Base-by-base conservation (phyloP, 768 basidiomycete species). In the Termitomyces sp. region DNA sequence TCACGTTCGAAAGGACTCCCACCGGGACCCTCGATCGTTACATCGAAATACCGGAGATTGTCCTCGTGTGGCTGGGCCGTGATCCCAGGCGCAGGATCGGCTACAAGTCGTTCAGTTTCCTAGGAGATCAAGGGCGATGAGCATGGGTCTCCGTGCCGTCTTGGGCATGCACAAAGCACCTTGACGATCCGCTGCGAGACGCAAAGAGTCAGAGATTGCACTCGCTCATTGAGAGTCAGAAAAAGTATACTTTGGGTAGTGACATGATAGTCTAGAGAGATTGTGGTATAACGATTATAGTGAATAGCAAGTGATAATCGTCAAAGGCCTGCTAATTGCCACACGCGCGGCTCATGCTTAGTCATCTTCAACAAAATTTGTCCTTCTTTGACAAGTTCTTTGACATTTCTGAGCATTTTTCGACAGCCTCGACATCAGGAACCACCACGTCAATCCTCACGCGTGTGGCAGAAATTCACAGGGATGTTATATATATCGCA, bases 1-100 rank as follows among this genome's bases (percentile, higher is more conserved):
- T 64, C 61, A 92, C 92, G 82, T 65, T 78, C 71, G 82, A 98
- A 99, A 1, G 97, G 95, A 66, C 93, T 95, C 27, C 91, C 93
- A 59, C 86, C 90, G 1, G 97, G 97, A 25, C 97, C 97, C 66
- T 92, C 81, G 63, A 99, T 96, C 43, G 92, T 89, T 49, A 99
- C 97, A 77, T 99, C 94, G 74, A 99, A 99, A 78, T 99, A 98
- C 52, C 97, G 82, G 56, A 99, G 76, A 73, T 99, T 99, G 68
- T 99, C 97, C 2, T 98, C 94, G 63, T 98, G 97, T 2, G 97
- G 95, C 5, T 78, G 72, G 19, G 97, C 97, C n/a, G 91, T 84
- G 57, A 99, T 98, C 51, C 97, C 97, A 21, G 97, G 97, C 2
- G 95, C 95, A 19, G 96, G 94, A 75, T 99, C 97, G 42, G 92